phyloP scores from a whole-genome alignment of 192 early-diverging fungal species.

The Thamnidium elegans region DNA sequence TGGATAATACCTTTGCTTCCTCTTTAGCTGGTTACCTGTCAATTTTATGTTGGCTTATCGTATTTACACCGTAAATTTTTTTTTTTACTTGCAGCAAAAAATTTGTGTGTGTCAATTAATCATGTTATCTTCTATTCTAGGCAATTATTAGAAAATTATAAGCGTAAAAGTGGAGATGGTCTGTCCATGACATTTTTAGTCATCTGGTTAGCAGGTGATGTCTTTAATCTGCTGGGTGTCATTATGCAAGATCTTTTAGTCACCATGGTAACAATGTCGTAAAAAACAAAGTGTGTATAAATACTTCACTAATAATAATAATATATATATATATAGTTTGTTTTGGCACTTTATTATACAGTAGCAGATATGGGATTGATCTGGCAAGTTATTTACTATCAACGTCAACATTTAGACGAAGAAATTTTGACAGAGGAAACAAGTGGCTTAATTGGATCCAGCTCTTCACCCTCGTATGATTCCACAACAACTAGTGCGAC shows the following conservation, averaged over 20 bases:
- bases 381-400: slow-evolving; percentile 66
- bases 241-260: slow-evolving; percentile 65
- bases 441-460: neutral
- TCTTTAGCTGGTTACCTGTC: slow-evolving; percentile 63
- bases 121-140: slow-evolving; percentile 31
- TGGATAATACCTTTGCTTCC: slow-evolving; percentile 36
- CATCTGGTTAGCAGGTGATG: slow-evolving; percentile 77
- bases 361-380: slow-evolving; percentile 67
- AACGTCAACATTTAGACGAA: slow-evolving; percentile 20
- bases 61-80: slow-evolving; percentile 71
- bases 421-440: slow-evolving; percentile 9
- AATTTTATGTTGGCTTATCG: slow-evolving; percentile 75
- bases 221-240: slow-evolving; percentile 73
- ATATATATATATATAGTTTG: no score
- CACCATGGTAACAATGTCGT: slow-evolving; percentile 58
- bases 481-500: neutral
- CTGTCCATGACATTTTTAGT: slow-evolving; percentile 68
- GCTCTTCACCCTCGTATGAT: neutral
- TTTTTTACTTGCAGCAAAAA: neutral
- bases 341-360: slow-evolving; percentile 70
- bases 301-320: no score
- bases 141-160: slow-evolving; percentile 78
- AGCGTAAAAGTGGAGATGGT: slow-evolving; percentile 71
- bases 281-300: no score
- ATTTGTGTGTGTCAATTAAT: neutral